These are phyloP conservation scores for Acrodontium crateriforme DNA, from an alignment of 2,329 filamentous ascomycete genomes.

Conservation along the genomic window DNA sequence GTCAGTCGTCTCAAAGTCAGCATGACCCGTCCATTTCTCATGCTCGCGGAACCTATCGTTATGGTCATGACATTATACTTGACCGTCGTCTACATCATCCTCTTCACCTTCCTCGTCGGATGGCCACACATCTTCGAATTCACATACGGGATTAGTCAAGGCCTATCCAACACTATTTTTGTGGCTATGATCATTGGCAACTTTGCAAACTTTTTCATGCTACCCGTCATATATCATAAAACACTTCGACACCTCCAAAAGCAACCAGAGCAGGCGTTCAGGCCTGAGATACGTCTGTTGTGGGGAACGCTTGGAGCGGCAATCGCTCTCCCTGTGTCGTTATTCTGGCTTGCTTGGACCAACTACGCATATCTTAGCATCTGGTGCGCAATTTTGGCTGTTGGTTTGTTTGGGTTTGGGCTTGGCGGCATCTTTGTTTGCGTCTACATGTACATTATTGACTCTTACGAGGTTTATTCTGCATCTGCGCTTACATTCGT, in stretches of 20 bases:
- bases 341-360: background rate
- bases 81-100: constrained; percentile 36
- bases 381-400: background rate
- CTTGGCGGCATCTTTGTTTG: background rate
- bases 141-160: constrained; percentile 28
- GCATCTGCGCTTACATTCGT: background rate
- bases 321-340: background rate
- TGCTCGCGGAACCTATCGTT: constrained; percentile 28
- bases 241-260: no score
- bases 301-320: background rate
- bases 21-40: constrained; percentile 7
- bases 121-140: constrained; percentile 36
- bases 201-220: constrained; percentile 36
- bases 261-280: constrained; percentile 1
- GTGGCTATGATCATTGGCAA: constrained; percentile 6
- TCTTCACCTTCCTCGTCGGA: constrained; percentile 42
- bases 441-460: background rate
- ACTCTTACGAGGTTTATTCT: background rate
- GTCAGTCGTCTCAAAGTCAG: constrained; percentile 4
- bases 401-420: background rate
- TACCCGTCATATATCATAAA: constrained; percentile 14
- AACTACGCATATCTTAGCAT: background rate
- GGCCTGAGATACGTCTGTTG: background rate
- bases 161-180: constrained; percentile 30
- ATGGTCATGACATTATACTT: constrained; percentile 38